Conservation (phyloP, 441 rosid genomes). For the Bocquillonia castaneifolia region DNA sequence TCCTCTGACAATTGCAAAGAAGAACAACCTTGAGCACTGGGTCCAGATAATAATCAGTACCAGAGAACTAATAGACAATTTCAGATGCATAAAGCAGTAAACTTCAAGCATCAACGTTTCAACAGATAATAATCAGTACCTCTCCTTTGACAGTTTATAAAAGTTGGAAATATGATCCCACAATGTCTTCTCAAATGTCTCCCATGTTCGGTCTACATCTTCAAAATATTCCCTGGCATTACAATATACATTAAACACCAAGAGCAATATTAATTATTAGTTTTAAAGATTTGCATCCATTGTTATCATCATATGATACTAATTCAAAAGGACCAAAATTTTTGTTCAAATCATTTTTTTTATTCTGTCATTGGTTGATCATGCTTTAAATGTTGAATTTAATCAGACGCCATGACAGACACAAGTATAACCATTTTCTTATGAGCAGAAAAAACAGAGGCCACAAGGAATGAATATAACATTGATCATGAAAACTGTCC, state of each 20-base stretch:
- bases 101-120: constrained; percentile 5
- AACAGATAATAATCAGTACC: constrained; percentile 40
- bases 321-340: too few species aligned
- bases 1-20: not conserved
- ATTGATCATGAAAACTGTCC: too few species aligned
- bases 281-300: constrained; percentile 1
- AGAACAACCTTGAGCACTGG: not conserved
- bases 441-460: too few species aligned
- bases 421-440: too few species aligned
- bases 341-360: too few species aligned
- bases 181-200: constrained; percentile 93
- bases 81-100: not conserved
- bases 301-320: too few species aligned
- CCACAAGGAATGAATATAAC: too few species aligned
- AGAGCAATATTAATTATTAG: not conserved
- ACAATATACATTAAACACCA: constrained; percentile 1
- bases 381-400: too few species aligned
- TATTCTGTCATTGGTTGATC: too few species aligned
- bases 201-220: constrained; percentile 96
- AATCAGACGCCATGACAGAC: too few species aligned
- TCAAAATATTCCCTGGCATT: constrained; percentile 88
- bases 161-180: constrained; percentile 88
- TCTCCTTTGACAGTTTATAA: constrained; percentile 89
- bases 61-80: constrained; percentile 5
- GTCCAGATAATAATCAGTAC: not conserved